These are phyloP conservation scores for Forsythia suspensa DNA, from an alignment of 257 asterid genomes.

Conservation along the genomic window DNA sequence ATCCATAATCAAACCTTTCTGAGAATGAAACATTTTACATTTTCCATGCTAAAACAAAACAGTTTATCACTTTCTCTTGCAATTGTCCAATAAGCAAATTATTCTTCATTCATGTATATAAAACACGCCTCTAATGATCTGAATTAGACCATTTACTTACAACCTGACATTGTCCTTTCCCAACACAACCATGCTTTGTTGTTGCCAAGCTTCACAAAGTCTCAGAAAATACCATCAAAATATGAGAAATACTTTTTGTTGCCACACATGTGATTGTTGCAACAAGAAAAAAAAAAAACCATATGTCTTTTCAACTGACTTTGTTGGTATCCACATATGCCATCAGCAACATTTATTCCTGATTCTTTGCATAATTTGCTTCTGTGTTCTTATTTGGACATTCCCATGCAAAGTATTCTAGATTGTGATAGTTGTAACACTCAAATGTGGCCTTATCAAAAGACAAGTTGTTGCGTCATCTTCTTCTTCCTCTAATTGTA, in stretches of 20 bases:
- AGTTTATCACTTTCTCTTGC: not conserved
- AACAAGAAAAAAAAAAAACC: not conserved
- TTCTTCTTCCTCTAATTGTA: not conserved
- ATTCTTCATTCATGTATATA: not conserved
- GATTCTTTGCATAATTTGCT: not conserved
- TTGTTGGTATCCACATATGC: not conserved
- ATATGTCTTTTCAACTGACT: not conserved
- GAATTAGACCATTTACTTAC: not conserved
- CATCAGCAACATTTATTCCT: not conserved
- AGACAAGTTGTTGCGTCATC: not conserved
- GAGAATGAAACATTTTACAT: not conserved
- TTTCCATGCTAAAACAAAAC: not conserved
- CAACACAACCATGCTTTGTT: not conserved
- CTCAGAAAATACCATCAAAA: not conserved
- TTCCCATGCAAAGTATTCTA: not conserved
- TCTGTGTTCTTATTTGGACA: not conserved
- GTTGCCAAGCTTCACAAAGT: not conserved
- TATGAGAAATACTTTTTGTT: not conserved
- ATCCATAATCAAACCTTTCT: not conserved
- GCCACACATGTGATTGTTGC: not conserved
- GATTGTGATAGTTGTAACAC: not conserved
- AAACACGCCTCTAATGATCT: not conserved
- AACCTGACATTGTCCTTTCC: not conserved
- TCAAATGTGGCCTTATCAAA: not conserved
- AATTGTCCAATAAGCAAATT: not conserved